Evolutionary conservation across 768 basidiomycete genomes (phyloP).

Genomic region (Mycena pura): DNA sequence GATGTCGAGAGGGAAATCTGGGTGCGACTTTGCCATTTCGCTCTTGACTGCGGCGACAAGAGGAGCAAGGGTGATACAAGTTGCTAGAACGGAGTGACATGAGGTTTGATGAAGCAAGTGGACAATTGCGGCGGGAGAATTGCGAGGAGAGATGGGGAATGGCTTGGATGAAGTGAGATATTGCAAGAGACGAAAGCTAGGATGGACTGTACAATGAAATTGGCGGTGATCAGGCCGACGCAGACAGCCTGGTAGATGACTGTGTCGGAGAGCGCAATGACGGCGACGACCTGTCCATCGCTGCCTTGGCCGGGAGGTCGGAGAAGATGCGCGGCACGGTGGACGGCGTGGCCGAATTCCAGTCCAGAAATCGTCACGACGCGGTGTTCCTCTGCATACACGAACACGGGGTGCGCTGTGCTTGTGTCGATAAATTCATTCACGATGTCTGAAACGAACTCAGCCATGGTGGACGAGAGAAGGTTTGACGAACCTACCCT

Average conservation of each 20-base stretch:
- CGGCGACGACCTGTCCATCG: conserved; percentile 36
- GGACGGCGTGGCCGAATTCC: conserved; percentile 26
- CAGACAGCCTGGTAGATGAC: conserved; percentile 36
- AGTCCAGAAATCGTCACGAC: too few relatives aligned
- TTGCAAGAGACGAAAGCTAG: conserved; percentile 5
- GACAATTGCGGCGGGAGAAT: conserved; percentile 41
- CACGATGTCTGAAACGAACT: too few relatives aligned
- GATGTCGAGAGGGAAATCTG: neutral
- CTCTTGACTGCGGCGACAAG: conserved; percentile 22
- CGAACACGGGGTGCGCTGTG: too few relatives aligned
- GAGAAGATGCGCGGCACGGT: conserved; percentile 35
- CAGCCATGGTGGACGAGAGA: too few relatives aligned
- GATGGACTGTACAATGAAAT: conserved; percentile 39
- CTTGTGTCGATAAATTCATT: too few relatives aligned
- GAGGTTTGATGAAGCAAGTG: conserved; percentile 39
- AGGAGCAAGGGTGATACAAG: conserved; percentile 28
- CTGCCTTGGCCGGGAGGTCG: conserved; percentile 24
- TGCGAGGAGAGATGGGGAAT: conserved; percentile 46
- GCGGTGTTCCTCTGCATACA: too few relatives aligned
- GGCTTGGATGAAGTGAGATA: conserved; percentile 23
- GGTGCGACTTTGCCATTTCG: neutral
- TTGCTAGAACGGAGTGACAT: conserved; percentile 40
- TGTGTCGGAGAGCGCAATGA: conserved; percentile 39
- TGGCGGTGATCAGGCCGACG: conserved; percentile 34
- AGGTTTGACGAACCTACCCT: too few relatives aligned